Evolutionary conservation across 2,329 filamentous ascomycete species (phyloP), one percentile per base, ranked within the genome.

Genomic region (Alternaria sp.): DNA sequence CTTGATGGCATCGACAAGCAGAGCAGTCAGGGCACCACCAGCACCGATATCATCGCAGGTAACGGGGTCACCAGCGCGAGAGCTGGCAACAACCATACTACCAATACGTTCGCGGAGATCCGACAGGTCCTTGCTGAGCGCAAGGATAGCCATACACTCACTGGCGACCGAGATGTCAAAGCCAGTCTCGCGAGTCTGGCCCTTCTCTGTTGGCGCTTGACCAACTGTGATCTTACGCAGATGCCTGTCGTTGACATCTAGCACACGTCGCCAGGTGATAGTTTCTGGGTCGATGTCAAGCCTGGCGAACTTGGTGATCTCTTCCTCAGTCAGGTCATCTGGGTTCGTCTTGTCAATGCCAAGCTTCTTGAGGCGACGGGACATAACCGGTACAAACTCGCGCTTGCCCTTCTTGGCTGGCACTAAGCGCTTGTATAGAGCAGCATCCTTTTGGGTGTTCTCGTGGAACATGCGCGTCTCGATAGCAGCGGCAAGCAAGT

Each of bases 381-480:
- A 91, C 92, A 97, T 96, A 79, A 97, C 85, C 4, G 93, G 92
- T 13, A 89, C 85, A 77, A 99, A 98, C 61, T 89, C 85, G 50
- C 93, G 87, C 83, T 91, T 91, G 71, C 93, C 94, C 75, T 96
- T 94, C 86, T 96, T 97, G 28, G 83, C 83, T 4, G 95, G 94
- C 2, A 97, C 92, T 41, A 99, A 83, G 61, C 95, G 90, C 77
- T 87, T 90, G 82, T 92, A 99, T 1, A 99, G 85, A 23, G 94
- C 83, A 1, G 86, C 91, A 72, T 98, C 92, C 77, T 95, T 97
- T 72, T 98, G 94, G 0, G 93, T 96, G 72, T 90, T 90, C 80
- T 99, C 95, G 77, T 99, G 95, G 84, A 97, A 99, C 81, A 99
- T 98, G 70, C 95, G 90, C 2, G 95, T 98, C 76, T 99, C 95